Base-by-base conservation (phyloP, 2,329 filamentous ascomycete genomes). In the Exophiala sp. region DNA sequence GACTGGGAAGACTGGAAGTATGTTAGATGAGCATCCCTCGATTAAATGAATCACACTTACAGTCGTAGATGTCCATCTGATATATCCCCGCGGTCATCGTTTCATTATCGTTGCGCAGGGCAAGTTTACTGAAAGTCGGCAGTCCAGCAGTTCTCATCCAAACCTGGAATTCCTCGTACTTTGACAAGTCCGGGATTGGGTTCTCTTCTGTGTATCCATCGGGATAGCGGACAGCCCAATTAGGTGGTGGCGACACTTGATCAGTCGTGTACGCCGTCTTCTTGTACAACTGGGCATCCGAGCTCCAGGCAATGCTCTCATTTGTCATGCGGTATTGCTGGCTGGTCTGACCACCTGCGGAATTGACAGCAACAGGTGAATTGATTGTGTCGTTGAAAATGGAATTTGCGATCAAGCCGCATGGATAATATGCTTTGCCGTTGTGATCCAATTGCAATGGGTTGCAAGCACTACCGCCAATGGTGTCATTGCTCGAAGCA, bases 101-200 rank as follows among this genome's bases (percentile, higher is more conserved):
- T 1, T 79, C 74, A 0, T 77, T 77, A 68, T 96, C 87, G 67
- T 96, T 96, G 55, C 91, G 82, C 70, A 87, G 82, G 42, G 90
- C 89, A 43, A 99, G 78, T 75, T 99, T 99, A 80, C 89, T 96
- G 70, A 99, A 99, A 4, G 87, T 87, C 1, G 94, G 94, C 65
- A 97, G 75, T 54, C 92, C 94, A 20, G 94, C 94, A 1, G 95
- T 95, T 64, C 94, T 85, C 94, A 99, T 99, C 94, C 94, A 99
- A 18, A 97, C 91, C 73, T 96, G 91, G 71, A 99, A 95, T 40
- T 85, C 84, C 70, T 96, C 88, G 73, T 90, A 86, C 0, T 83
- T 74, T 59, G 86, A 79, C 14, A 97, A 71, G 63, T 94, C 73
- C 0, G 91, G 90, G 18, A 89, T 84, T 1, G 81, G 82, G 47